Evolutionary conservation across 1,139 yeast genomes (phyloP), one percentile per base, ranked within the genome.

Genomic region (Candida tropicalis): DNA sequence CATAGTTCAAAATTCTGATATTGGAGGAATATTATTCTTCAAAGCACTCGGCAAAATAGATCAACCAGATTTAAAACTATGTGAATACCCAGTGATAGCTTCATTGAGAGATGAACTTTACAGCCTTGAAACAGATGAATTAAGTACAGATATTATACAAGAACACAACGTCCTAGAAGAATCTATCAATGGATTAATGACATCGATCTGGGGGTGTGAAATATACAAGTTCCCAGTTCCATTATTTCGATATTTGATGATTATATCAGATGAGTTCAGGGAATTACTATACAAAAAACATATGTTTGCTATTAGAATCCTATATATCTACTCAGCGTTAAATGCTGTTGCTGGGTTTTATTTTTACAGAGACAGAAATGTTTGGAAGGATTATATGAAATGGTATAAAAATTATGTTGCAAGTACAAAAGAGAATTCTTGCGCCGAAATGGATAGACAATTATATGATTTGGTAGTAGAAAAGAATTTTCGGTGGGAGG

Each of bases 311-410:
- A 45, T 67, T 10, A 53, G 65, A 23, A 11, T 67, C 2, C 46
- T 68, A 23, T 65, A 46, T 40, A 49, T 54, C 2, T 67, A 56
- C 43, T 38, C 62, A 3, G 47, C 58, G 24, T 44, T 66, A 6
- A 47, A 53, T 29, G 41, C 54, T 10, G 44, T 61, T 40, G 49
- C 56, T 13, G 48, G 62, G 12, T 63, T 65, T 38, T 57, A 55
- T 39, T 38, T 65, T 9, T 54, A 49, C 43, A 42, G 43, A 7
- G 40, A 51, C 1, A 34, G 45, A 8, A 64, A 58, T 39, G 48
- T 65, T 31, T 68, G 71, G 70, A 28, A 49, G 12, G 68, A 66
- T 31, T 66, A 46, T 42, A 48, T 62, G 13, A 10, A 26, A 2
- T 61, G 66, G 67, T 68, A 50, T 50, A 51, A 43, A 31, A 42